Evolutionary conservation across 306 rosid species (phyloP), one percentile per base, ranked within the genome.

Genomic region (Luffa aegyptiaca): DNA sequence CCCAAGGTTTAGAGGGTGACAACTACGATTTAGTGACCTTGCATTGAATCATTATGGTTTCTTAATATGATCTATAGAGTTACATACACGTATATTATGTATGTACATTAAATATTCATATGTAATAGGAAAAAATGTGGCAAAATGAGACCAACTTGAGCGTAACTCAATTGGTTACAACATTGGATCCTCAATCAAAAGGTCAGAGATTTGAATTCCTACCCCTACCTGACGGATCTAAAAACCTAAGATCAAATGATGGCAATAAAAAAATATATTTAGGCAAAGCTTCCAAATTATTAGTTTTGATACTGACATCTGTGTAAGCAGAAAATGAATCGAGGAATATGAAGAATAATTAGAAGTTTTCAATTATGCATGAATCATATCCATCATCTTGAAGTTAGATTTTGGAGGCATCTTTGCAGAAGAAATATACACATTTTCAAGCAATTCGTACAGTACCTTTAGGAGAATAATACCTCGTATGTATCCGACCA

Each of bases 401-500:
- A 71, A 45, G 9, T 20, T 46, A 26, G 13, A 31, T 8, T 16
- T 33, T 75, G 35, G 48, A 75, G 48, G 79, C 79, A 52, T 36
- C 64, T 75, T 51, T 35, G 8, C 0, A 17, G 64, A 75, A 48
- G 79, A 75, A 52, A 52, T 75, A 52, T 52, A 75, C 63, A 49
- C 55, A 31, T 73, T 31, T 72, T 49, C 13, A 73, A 26, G 61
- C 14, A 16, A 73, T 8, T 31, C 45, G 45, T 73, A 73, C 45
- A 73, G 42, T 52, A 52, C 33, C 58, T 53, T 75, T 75, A 52
- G 79, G 79, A 75, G 63, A 75, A 75, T 75, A 75, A 49, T 73
- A 48, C 77, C 77, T 73, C 61, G 77, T 31, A 73, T 49, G 52
- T 45, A 71, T 71, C 56, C 56, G 49, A 31, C 61, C 45, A 73